Base-by-base conservation (phyloP, 441 rosid species). In the Euphorbia celastroides region DNA sequence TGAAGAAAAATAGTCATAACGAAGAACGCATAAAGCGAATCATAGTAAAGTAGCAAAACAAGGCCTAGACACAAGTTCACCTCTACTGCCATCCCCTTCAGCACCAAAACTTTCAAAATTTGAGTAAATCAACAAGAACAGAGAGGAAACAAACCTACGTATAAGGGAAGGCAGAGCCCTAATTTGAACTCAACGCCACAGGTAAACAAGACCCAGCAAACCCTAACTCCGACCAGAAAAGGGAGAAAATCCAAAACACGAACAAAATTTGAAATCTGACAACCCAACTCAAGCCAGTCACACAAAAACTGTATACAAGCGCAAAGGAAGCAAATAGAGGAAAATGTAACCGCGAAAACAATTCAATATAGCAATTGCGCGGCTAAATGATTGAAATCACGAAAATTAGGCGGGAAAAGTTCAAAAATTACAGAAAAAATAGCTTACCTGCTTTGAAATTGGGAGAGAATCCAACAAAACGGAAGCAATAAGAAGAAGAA, bases 371-470 rank as follows among this genome's bases (percentile, higher is more conserved):
- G 20, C 9, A 30, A 20, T 26, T 2, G 14, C n/a, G 14, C 10
- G 8, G 44, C 7, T 22, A 19, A 17, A 23, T 56, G 17, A 42
- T 30, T 51, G 26, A 64, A 16, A 64, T 30, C 22, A 22, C 10
- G 54, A 48, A 41, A 28, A 19, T 28, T n/a, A 14, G 10, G 10
- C 41, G 38, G 44, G 5, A 42, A 52, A 38, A n/a, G n/a, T 62
- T 6, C 0, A 16, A 16, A 52, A 31, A 20, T 9, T 27, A 44
- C 30, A 31, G 25, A 64, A 11, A 16, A 9, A 9, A 55, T 13
- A 61, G 12, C 41, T 69, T 46, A 69, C 72, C 17, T 36, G 65
- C 26, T 34, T 25, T 20, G 46, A 32, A 19, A 38, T 69, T 34
- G 22, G 27, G 17, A 42, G 61, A 2, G 38, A 58, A 46, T 9